These are phyloP conservation scores for Russula griseocarnosa DNA, from an alignment of 768 basidiomycete genomes.

Conservation along the genomic window DNA sequence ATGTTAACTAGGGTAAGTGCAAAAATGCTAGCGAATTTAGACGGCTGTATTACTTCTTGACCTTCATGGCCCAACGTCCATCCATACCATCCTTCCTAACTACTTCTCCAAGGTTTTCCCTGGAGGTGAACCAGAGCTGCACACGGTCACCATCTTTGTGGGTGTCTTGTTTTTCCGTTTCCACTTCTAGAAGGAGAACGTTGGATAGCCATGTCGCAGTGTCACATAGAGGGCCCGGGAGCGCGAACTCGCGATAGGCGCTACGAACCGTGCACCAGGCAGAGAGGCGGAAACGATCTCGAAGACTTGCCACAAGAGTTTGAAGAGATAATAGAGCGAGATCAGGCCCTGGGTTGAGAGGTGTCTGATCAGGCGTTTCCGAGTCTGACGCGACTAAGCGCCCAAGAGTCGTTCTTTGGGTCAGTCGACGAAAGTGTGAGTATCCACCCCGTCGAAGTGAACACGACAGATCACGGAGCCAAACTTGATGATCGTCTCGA, in stretches of 20 bases:
- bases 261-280: conserved; percentile 23
- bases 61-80: conserved; percentile 19
- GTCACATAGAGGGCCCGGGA: conserved; percentile 6
- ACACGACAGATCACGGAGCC: conserved; percentile 52
- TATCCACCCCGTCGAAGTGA: conserved; percentile 38
- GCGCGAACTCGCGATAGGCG: conserved; percentile 24
- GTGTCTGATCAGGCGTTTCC: background rate
- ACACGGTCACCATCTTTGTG: background rate
- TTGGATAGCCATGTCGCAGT: conserved; percentile 21
- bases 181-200: conserved; percentile 16
- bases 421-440: conserved; percentile 13
- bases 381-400: conserved; percentile 2
- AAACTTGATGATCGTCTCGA: conserved; percentile 39
- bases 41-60: conserved; percentile 19
- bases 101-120: conserved; percentile 24
- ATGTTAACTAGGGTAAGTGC: conserved; percentile 1
- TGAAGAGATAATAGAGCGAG: conserved; percentile 19
- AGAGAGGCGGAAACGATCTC: conserved; percentile 18
- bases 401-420: conserved; percentile 7
- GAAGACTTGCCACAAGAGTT: conserved; percentile 17
- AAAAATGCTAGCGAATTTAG: background rate
- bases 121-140: conserved; percentile 17
- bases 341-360: conserved; percentile 1
- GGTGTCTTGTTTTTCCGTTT: background rate
- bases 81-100: conserved; percentile 19